A percentile compares a stretch with the other conserved stretches of the same genome.
phyloP scores from a whole-genome alignment of 2,329 filamentous ascomycete species.

The Aspergillus sp. region DNA sequence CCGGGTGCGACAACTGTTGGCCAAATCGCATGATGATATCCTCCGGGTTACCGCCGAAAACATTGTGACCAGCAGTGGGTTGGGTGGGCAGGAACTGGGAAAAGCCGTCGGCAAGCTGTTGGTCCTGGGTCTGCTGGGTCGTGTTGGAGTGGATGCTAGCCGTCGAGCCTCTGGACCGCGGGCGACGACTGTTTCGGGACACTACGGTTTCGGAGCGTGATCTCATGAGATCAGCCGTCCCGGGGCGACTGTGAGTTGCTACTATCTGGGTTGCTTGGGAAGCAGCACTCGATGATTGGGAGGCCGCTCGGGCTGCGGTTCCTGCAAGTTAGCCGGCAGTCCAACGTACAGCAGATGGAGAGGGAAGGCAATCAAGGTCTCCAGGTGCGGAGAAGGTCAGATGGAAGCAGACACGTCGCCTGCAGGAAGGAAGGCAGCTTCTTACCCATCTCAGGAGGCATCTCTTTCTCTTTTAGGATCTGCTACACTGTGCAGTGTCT shows the following conservation, averaged over 20 bases:
- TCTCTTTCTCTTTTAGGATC: slow-evolving; percentile 21
- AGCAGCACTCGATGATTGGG: slow-evolving; percentile 39
- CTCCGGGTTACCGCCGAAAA: slow-evolving; percentile 45
- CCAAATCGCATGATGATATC: slow-evolving; percentile 50
- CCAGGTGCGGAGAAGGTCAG: background rate
- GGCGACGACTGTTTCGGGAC: slow-evolving; percentile 44
- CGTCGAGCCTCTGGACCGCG: slow-evolving; percentile 50
- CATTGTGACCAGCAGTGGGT: slow-evolving; percentile 33
- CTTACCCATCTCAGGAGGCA: slow-evolving; percentile 39
- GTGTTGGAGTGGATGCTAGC: slow-evolving; percentile 51
- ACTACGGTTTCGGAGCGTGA: slow-evolving; percentile 44
- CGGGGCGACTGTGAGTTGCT: slow-evolving; percentile 42
- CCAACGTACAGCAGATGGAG: slow-evolving; percentile 7
- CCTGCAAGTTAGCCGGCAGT: slow-evolving; percentile 17
- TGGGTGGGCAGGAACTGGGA: slow-evolving; percentile 43
- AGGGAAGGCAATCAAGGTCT: slow-evolving; percentile 1
- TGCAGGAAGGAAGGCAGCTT: slow-evolving; percentile 19
- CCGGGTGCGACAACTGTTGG: slow-evolving; percentile 44
- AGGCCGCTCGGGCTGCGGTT: slow-evolving; percentile 37
- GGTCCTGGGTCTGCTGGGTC: slow-evolving; percentile 47
- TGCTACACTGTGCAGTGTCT: slow-evolving; percentile 21
- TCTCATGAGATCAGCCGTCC: slow-evolving; percentile 43
- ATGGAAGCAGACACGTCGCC: slow-evolving; percentile 2
- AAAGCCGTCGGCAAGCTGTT: slow-evolving; percentile 42
- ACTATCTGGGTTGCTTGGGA: slow-evolving; percentile 42